phyloP scores from a whole-genome alignment of 2,329 filamentous ascomycete species.

The Xylariales sp. region DNA sequence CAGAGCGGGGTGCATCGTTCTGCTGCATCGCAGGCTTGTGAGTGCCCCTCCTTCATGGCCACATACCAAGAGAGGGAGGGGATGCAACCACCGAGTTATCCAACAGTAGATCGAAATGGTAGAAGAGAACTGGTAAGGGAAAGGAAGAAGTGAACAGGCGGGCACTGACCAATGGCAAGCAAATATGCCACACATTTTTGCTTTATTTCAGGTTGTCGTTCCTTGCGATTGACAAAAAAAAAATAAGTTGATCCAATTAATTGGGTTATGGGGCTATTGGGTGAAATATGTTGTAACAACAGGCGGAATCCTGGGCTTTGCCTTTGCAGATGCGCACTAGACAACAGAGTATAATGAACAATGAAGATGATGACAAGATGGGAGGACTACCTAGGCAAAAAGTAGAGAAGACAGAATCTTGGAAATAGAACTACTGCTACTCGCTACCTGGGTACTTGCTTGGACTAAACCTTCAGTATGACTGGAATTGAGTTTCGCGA shows the following conservation, averaged over 20 bases:
- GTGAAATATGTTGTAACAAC: too few relatives aligned
- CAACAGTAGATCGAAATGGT: conserved; percentile 18
- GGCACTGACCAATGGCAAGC: conserved; percentile 85
- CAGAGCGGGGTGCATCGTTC: conserved; percentile 50
- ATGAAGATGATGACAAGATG: not conserved
- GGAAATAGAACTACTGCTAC: conserved; percentile 11
- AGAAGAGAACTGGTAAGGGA: conserved; percentile 29
- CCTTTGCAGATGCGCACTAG: not conserved
- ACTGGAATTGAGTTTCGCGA: conserved; percentile 35
- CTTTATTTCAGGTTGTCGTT: not conserved
- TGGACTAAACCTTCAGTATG: conserved; percentile 13
- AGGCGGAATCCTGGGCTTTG: not conserved
- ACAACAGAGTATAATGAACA: not conserved
- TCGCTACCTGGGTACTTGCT: not conserved
- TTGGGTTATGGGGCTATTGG: not conserved
- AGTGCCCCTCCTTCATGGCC: conserved; percentile 51
- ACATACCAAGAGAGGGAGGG: too few relatives aligned
- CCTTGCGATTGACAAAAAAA: conserved; percentile 5
- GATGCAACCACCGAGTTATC: not conserved
- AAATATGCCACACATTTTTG: conserved; percentile 95
- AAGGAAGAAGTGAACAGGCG: not conserved
- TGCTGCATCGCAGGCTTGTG: conserved; percentile 40
- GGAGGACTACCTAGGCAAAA: not conserved
- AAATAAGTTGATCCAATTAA: not conserved
- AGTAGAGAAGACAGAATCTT: not conserved